Percentiles rank a stretch among this genome's conserved stretches.
phyloP scores from a whole-genome alignment of 2,329 filamentous ascomycete genomes.

The Pestalotiopsis sp. region DNA sequence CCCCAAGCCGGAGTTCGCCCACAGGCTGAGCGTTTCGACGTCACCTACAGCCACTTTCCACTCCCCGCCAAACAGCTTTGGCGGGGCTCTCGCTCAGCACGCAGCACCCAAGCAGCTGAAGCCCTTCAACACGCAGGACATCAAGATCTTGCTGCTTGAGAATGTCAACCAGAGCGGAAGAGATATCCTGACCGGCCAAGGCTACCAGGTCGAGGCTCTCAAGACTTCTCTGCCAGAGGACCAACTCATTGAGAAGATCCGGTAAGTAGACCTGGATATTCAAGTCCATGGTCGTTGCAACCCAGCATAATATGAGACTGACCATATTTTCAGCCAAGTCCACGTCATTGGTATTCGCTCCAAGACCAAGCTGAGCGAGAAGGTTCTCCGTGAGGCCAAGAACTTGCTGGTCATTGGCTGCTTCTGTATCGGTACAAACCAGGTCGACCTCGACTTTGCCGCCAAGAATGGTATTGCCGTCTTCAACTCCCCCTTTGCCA shows the following conservation, averaged over 20 bases:
- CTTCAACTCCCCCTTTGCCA: slow-evolving; percentile 99
- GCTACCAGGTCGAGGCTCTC: slow-evolving; percentile 91
- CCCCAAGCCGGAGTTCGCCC: slow-evolving; percentile 43
- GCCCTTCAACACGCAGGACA: slow-evolving; percentile 92
- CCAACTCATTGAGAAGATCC: slow-evolving; percentile 94
- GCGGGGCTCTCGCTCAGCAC: slow-evolving; percentile 44
- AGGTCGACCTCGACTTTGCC: slow-evolving; percentile 84
- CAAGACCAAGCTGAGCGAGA: slow-evolving; percentile 90
- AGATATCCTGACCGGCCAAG: slow-evolving; percentile 80
- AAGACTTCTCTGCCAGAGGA: slow-evolving; percentile 91
- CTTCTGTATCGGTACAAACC: slow-evolving; percentile 98
- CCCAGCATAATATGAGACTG: neutral
- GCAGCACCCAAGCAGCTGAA: slow-evolving; percentile 75
- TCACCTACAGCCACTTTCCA: slow-evolving; percentile 77
- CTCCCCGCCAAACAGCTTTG: slow-evolving; percentile 69
- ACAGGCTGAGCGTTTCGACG: slow-evolving; percentile 68
- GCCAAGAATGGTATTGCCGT: slow-evolving; percentile 88
- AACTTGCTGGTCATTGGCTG: slow-evolving; percentile 95
- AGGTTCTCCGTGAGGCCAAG: slow-evolving; percentile 84
- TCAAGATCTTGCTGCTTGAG: slow-evolving; percentile 93
- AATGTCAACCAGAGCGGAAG: slow-evolving; percentile 92
- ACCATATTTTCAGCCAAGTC: slow-evolving; percentile 65
- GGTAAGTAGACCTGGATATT: slow-evolving; percentile 50
- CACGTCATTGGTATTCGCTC: slow-evolving; percentile 98
- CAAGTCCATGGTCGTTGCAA: neutral